Conservation (phyloP, 2,329 filamentous ascomycete species). For the Mycocentrospora acerina region DNA sequence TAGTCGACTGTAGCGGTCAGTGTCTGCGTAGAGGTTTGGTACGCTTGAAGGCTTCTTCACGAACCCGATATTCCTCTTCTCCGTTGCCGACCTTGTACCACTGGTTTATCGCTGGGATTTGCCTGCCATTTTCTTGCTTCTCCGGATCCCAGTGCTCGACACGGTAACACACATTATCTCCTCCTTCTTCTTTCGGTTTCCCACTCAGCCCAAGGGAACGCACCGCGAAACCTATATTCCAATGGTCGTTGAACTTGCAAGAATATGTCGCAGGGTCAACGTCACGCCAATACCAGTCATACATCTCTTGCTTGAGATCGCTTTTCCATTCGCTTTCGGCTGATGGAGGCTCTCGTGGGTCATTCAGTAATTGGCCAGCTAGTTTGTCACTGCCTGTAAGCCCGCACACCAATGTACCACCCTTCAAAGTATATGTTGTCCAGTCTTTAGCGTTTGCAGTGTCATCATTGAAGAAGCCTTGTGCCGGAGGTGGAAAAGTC, state of each 20-base stretch:
- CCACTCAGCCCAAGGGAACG: slow-evolving; percentile 10
- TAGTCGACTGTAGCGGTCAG: slow-evolving; percentile 8
- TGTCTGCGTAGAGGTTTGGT: not conserved
- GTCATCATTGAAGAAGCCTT: no score
- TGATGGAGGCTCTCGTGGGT: no score
- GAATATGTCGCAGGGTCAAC: slow-evolving; percentile 4
- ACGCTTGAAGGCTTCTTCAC: not conserved
- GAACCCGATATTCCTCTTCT: slow-evolving; percentile 12
- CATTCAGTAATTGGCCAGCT: no score
- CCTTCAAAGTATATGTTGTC: no score
- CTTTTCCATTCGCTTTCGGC: no score
- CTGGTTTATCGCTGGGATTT: slow-evolving; percentile 12
- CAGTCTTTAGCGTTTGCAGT: no score
- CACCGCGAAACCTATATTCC: slow-evolving; percentile 9
- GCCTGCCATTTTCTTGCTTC: slow-evolving; percentile 5
- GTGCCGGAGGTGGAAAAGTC: no score
- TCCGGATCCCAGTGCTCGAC: slow-evolving; percentile 18
- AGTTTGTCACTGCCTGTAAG: no score
- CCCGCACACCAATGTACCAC: no score
- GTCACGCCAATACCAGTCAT: slow-evolving; percentile 17
- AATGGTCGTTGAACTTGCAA: slow-evolving; percentile 14
- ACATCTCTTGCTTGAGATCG: not conserved
- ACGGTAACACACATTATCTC: slow-evolving; percentile 14
- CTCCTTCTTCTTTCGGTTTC: slow-evolving; percentile 8
- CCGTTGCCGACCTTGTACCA: slow-evolving; percentile 15